These are phyloP conservation scores for Cicer yamashitae DNA, from an alignment of 306 rosid species.

Conservation along the genomic window DNA sequence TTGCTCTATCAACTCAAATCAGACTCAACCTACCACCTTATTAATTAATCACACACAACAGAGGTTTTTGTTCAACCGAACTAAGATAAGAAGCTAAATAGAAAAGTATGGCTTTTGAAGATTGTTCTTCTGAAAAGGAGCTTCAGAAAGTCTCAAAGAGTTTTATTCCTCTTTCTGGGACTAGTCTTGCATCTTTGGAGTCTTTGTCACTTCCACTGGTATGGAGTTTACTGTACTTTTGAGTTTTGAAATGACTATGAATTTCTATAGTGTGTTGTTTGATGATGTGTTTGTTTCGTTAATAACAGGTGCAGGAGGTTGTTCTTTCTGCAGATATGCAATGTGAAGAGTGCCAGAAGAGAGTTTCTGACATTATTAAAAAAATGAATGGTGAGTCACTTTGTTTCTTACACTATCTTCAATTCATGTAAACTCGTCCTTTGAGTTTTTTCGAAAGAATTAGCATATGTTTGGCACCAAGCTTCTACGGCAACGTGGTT, in stretches of 20 bases:
- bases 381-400: slow-evolving; percentile 65
- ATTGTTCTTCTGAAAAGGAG: slow-evolving; percentile 47
- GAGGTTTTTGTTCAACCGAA: background rate
- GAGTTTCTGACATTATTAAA: slow-evolving; percentile 76
- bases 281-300: slow-evolving; percentile 5
- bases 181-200: slow-evolving; percentile 72
- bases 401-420: slow-evolving; percentile 19
- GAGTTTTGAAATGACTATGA: background rate
- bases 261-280: background rate
- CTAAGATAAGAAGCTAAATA: background rate
- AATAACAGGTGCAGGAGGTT: slow-evolving; percentile 73
- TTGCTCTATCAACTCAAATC: slow-evolving; percentile 48
- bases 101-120: slow-evolving; percentile 54
- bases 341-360: slow-evolving; percentile 73
- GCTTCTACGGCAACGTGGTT: no score
- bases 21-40: slow-evolving; percentile 44
- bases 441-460: background rate
- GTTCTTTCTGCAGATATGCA: slow-evolving; percentile 78
- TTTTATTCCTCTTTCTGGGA: slow-evolving; percentile 48
- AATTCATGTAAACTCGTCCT: background rate
- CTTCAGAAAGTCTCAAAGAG: slow-evolving; percentile 49
- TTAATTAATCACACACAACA: background rate
- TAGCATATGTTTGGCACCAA: no score
- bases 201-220: slow-evolving; percentile 72
- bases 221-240: slow-evolving; percentile 5